Conservation (phyloP, 345 rosid species). For the Acer negundo region DNA sequence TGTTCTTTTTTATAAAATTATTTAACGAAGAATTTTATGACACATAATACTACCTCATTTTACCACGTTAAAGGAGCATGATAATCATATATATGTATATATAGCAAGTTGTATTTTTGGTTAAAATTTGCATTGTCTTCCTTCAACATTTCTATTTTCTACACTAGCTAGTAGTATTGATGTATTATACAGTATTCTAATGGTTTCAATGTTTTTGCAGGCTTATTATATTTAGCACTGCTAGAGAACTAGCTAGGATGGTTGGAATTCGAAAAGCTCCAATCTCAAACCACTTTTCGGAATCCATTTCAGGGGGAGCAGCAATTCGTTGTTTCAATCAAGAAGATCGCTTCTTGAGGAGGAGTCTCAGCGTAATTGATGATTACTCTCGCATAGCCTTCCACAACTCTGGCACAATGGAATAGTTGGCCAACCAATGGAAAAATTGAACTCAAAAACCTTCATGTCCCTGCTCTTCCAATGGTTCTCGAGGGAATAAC, state of each 20-base stretch:
- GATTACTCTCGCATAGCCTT: conserved; percentile 65
- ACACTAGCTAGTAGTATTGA: not conserved
- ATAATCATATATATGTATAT: no score
- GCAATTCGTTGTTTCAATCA: conserved; percentile 75
- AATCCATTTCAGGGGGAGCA: conserved; percentile 73
- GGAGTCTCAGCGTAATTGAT: conserved; percentile 49
- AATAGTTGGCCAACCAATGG: conserved; percentile 73
- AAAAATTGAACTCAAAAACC: conserved; percentile 48
- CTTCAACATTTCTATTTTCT: not conserved
- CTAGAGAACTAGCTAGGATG: conserved; percentile 91
- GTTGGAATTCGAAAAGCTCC: conserved; percentile 79
- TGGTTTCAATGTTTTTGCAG: conserved; percentile 40
- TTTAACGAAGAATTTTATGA: no score
- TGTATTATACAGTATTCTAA: not conserved
- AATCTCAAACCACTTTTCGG: conserved; percentile 81
- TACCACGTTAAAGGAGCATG: no score
- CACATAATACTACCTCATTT: no score
- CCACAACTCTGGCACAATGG: conserved; percentile 77
- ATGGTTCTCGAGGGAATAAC: conserved; percentile 63
- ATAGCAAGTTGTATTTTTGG: no score
- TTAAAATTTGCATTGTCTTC: no score
- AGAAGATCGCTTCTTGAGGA: conserved; percentile 58
- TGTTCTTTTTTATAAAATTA: no score
- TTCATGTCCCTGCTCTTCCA: conserved; percentile 57
- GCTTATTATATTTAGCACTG: conserved; percentile 75